Evolutionary conservation across 805 yeast genomes (phyloP), one percentile per base, ranked within the genome.

Genomic region (Hanseniaspora taiwanica): DNA sequence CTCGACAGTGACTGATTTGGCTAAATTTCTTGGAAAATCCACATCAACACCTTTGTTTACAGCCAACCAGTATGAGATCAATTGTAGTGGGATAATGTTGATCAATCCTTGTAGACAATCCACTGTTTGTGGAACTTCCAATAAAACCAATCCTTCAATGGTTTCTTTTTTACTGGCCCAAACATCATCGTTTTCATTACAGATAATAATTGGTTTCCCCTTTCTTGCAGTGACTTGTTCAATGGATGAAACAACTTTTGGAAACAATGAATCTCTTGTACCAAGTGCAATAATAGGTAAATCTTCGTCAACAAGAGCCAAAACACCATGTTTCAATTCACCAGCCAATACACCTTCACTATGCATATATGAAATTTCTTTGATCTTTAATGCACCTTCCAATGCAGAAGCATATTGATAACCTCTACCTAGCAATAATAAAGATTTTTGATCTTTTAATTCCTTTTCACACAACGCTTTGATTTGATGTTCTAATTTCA

Each of bases 331-430:
- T 64, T 91, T 91, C 65, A 91, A 76, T 66, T 91, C 99, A 62
- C 98, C 99, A 18, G 99, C 98, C 49, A 91, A 76, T 40, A 91
- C 95, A 69, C 98, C 99, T 68, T 91, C 99, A 17, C 96, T 85
- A 62, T 91, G 99, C 85, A 91, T 91, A 63, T 91, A 91, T 2
- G 97, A 89, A 47, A 91, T 91, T 64, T 91, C 99, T 67, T 91
- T 91, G 60, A 91, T 89, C 68, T 91, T 91, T 56, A 91, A 74
- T 10, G 99, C 98, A 59, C 98, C 98, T 66, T 91, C 99, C 54
- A 91, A 71, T 19, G 98, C 97, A 47, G 95, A 79, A 12, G 99
- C 98, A 62, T 72, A 80, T 66, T 91, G 98, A 66, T 83, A 87
- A 40, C 99, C 99, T 66, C 99, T 82, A 45, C 99, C 99, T 48